Percentiles rank a stretch among this genome's conserved stretches.
Evolutionary conservation across 2,329 filamentous ascomycete genomes (phyloP).

Genomic region (Cladosporium colombiae): DNA sequence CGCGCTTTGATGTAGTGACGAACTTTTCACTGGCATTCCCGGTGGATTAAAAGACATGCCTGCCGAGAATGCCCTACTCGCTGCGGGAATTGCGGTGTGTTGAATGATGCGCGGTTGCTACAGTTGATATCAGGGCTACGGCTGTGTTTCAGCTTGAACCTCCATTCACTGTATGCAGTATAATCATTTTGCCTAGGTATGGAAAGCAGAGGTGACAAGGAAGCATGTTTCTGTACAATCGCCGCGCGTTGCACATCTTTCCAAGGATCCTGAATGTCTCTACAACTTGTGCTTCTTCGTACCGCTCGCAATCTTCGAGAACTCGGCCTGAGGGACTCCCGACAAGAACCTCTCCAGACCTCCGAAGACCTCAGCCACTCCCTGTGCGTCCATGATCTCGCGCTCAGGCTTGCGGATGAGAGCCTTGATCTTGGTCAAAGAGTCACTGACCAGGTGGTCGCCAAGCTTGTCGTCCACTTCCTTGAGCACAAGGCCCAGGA

Average conservation of each 20-base stretch:
- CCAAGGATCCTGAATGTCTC: background rate
- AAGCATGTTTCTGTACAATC: background rate
- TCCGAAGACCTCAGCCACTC: conserved; percentile 78
- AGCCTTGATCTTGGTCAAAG: conserved; percentile 80
- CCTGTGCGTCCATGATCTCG: conserved; percentile 73
- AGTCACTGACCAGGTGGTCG: conserved; percentile 75
- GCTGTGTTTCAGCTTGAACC: background rate
- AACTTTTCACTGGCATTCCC: background rate
- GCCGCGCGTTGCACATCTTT: background rate
- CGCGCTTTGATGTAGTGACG: background rate
- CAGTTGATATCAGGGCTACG: background rate
- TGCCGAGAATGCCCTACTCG: background rate
- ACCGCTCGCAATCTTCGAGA: conserved; percentile 77
- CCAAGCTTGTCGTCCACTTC: conserved; percentile 84
- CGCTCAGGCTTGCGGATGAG: conserved; percentile 74
- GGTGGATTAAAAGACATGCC: background rate
- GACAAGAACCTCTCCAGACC: conserved; percentile 78
- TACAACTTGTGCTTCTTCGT: conserved; percentile 94
- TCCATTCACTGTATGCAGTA: background rate
- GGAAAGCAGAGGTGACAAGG: background rate
- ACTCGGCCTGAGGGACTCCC: conserved; percentile 85
- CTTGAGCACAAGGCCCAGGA: conserved; percentile 68
- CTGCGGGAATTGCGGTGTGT: background rate
- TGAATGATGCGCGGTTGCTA: too few species aligned
- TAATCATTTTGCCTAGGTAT: background rate